Percentiles rank a stretch among this genome's conserved stretches.
phyloP scores from a whole-genome alignment of 2,329 filamentous ascomycete species.

The Colletotrichum trifolii region DNA sequence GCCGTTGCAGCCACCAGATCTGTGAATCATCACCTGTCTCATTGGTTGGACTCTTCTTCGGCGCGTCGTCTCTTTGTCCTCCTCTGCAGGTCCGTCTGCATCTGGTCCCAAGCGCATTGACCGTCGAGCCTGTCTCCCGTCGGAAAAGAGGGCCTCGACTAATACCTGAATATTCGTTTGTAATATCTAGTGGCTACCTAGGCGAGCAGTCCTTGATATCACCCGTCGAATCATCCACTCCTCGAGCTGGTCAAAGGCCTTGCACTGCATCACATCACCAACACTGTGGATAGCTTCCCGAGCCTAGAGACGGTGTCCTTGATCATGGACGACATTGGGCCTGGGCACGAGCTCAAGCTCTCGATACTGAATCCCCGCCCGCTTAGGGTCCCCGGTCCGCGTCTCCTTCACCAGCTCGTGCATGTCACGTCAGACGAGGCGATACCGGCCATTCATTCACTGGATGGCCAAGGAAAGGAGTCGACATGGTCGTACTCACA shows the following conservation, averaged over 20 bases:
- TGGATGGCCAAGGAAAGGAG: constrained; percentile 55
- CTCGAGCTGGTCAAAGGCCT: not conserved
- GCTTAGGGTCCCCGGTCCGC: constrained; percentile 53
- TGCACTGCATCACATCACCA: not conserved
- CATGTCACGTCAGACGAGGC: constrained; percentile 47
- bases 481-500: constrained; percentile 68
- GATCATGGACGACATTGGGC: constrained; percentile 21
- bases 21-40: constrained; percentile 37
- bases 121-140: constrained; percentile 23
- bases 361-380: constrained; percentile 61
- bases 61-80: constrained; percentile 28
- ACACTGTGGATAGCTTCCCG: constrained; percentile 8
- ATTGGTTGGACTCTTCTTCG: constrained; percentile 26
- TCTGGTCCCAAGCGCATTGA: constrained; percentile 25
- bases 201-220: not conserved
- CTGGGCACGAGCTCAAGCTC: constrained; percentile 37
- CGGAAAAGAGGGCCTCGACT: constrained; percentile 33
- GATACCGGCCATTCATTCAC: constrained; percentile 70
- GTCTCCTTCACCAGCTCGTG: constrained; percentile 70
- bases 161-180: constrained; percentile 26
- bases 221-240: constrained; percentile 9
- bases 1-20: constrained; percentile 32
- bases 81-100: constrained; percentile 33
- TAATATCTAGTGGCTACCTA: constrained; percentile 3
- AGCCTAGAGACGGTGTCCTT: not conserved